Percentiles rank a stretch among this genome's conserved stretches.
Evolutionary conservation across 352 stramenopile genomes (phyloP).

Genomic region (Globisporangium echinulatum): DNA sequence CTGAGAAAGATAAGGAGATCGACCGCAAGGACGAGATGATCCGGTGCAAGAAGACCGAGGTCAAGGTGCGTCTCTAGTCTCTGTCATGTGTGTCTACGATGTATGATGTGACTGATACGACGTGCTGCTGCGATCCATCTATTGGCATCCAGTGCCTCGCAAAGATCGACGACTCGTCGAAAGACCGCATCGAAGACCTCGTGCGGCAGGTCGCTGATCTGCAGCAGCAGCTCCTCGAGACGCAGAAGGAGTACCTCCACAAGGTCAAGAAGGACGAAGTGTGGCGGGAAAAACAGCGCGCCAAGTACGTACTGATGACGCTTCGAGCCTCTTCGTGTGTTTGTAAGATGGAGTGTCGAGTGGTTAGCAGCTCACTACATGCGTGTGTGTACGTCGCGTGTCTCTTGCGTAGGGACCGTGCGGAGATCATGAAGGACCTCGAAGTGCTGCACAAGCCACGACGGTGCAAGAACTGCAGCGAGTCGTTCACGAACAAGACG

Average conservation of each 20-base stretch:
- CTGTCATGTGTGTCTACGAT: too few relatives aligned
- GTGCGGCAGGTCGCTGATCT: constrained; percentile 62
- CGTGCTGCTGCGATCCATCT: not conserved
- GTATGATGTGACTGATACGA: not conserved
- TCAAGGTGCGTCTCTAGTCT: constrained; percentile 27
- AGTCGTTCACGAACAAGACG: constrained; percentile 76
- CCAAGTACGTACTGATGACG: constrained; percentile 18
- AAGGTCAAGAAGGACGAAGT: constrained; percentile 77
- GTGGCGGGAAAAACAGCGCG: constrained; percentile 55
- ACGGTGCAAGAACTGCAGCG: constrained; percentile 76
- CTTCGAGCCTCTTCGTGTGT: too few relatives aligned
- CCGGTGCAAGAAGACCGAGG: constrained; percentile 69
- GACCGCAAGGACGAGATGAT: constrained; percentile 59
- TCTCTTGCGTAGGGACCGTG: constrained; percentile 31
- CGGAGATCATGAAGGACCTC: constrained; percentile 67
- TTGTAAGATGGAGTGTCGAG: not conserved
- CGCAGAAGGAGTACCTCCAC: constrained; percentile 72
- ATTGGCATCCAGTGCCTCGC: constrained; percentile 27
- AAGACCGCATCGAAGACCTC: constrained; percentile 73
- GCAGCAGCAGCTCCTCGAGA: constrained; percentile 68
- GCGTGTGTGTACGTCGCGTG: not conserved
- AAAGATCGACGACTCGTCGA: constrained; percentile 70
- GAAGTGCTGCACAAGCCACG: constrained; percentile 68
- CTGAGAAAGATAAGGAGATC: constrained; percentile 55
- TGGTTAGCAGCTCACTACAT: too few relatives aligned